Evolutionary conservation across 2,329 filamentous ascomycete species (phyloP).

Genomic region (Epichloe gansuensis): DNA sequence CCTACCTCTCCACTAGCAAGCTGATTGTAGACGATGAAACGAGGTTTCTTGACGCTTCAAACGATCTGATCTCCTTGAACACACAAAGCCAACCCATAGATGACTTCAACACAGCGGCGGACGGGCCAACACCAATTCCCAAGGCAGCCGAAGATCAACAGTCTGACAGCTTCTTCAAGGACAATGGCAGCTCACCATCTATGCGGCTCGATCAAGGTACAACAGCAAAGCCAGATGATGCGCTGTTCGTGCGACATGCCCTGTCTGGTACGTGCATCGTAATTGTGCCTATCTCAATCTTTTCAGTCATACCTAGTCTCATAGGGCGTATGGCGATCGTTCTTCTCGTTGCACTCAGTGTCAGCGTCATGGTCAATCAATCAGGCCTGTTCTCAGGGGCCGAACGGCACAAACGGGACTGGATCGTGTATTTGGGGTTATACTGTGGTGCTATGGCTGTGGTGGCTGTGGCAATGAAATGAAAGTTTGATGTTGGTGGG

Average conservation of each 20-base stretch:
- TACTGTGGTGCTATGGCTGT: slow-evolving; percentile 25
- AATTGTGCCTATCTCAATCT: slow-evolving; percentile 44
- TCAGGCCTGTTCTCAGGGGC: slow-evolving; percentile 12
- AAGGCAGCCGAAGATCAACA: slow-evolving; percentile 4
- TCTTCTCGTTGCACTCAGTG: slow-evolving; percentile 35
- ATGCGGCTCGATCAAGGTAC: background rate
- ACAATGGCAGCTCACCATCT: slow-evolving; percentile 3
- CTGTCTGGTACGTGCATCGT: slow-evolving; percentile 19
- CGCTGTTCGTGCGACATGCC: slow-evolving; percentile 1
- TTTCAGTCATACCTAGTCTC: slow-evolving; percentile 43
- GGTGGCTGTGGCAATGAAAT: slow-evolving; percentile 6
- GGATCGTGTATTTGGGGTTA: slow-evolving; percentile 16
- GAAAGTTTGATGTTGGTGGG: background rate
- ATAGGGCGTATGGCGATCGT: slow-evolving; percentile 45
- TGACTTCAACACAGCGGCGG: slow-evolving; percentile 8
- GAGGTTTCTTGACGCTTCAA: slow-evolving; percentile 40
- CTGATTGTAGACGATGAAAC: slow-evolving; percentile 47
- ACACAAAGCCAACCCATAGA: slow-evolving; percentile 4
- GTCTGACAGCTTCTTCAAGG: slow-evolving; percentile 4
- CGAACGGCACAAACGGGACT: slow-evolving; percentile 10
- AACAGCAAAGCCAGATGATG: background rate
- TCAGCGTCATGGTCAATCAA: slow-evolving; percentile 20
- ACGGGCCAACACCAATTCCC: slow-evolving; percentile 14
- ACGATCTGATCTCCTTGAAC: slow-evolving; percentile 38
- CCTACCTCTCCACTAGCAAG: slow-evolving; percentile 40